Base-by-base conservation (phyloP, 2,329 filamentous ascomycete genomes). In the Microthyrium microscopicum region DNA sequence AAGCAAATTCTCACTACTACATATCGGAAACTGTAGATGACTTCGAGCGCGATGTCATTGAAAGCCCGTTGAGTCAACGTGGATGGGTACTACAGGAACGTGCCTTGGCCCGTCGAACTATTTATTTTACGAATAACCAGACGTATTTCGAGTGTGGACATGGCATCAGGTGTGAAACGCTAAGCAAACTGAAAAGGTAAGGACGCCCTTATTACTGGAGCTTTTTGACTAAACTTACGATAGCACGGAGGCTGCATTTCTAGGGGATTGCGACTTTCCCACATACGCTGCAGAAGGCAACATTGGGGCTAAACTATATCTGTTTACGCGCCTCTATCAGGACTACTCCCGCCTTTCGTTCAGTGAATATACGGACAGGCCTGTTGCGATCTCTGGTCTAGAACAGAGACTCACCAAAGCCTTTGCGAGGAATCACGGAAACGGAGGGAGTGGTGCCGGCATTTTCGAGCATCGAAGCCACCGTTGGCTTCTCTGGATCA, bases 11-110 rank as follows among this genome's bases (percentile, higher is more conserved):
- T 21, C n/a, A 8, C 15, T 13, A 8, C 21, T 53, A 49, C 26
- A 27, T 52, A 9, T 52, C 50, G 19, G 25, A 42, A n/a, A 11
- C 35, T 12, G 45, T 54, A 2, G 54, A 56, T 31, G 40, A 57
- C 37, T 58, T 58, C 37, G 28, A 42, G 5, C 12, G 19, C 15
- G 38, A 60, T 8, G 54, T 59, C 1, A 40, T 49, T 1, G 29
- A 49, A 1, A 41, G 48, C 1, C 11, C 39, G 1, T 39, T 61
- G 3, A 56, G 48, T 33, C 40, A 36, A 4, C 43, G 57, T 3
- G 56, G 50, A 1, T 60, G 57, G 57, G 56, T 58, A 1, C 27
- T 58, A 4, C 56, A 60, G 36, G 57, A 60, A 35, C 42, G 49
- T n/a, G 49, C 46, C 0, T 39, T 61, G 2, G 48, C 55, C 0